Evolutionary conservation across 2,329 filamentous ascomycete species (phyloP), one percentile per base, ranked within the genome.

Genomic region (Exophiala sp.): DNA sequence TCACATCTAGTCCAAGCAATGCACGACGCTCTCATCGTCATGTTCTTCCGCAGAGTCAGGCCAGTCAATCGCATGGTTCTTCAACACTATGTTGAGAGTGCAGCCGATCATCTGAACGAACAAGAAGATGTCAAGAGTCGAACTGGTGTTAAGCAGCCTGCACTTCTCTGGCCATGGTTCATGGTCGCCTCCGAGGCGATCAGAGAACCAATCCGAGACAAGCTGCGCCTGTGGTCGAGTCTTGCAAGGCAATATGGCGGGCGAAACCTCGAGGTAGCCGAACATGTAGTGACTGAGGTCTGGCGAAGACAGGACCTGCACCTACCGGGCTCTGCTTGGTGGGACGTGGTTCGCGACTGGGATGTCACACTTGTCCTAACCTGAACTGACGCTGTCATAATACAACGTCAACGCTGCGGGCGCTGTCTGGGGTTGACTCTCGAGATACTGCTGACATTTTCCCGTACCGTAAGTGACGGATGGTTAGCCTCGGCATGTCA

Each of bases 81-180:
- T 18, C 48, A 50, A 34, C 48, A 50, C 33, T 50, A 50, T 29
- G 48, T 50, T 9, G 48, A 50, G 48, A 50, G 40, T 24, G 40
- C 48, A 7, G 48, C 48, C 18, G 41, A 43, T n/a, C 41, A 43
- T 14, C 41, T 43, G 20, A 43, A 49, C 21, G 47, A 49, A 16
- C 47, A 49, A 20, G 47, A 49, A 34, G 47, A 40, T 20, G 34
- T 49, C 47, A 49, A 49, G 34, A 36, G 36, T 12, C 47, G 47
- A 40, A 49, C 36, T 12, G 47, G 47, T 7, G 33, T 49, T 21
- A 49, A 49, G 11, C 35, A 35, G 10, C 47, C 47, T 12, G 47
- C 47, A 4, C 47, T 49, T 49, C 36, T 49, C 12, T 49, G 47
- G 47, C 47, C 47, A 32, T 49, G 47, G 47, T 49, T 49, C 36